Base-by-base conservation (phyloP, 163 green algal species). In the Chlorella variabilis region DNA sequence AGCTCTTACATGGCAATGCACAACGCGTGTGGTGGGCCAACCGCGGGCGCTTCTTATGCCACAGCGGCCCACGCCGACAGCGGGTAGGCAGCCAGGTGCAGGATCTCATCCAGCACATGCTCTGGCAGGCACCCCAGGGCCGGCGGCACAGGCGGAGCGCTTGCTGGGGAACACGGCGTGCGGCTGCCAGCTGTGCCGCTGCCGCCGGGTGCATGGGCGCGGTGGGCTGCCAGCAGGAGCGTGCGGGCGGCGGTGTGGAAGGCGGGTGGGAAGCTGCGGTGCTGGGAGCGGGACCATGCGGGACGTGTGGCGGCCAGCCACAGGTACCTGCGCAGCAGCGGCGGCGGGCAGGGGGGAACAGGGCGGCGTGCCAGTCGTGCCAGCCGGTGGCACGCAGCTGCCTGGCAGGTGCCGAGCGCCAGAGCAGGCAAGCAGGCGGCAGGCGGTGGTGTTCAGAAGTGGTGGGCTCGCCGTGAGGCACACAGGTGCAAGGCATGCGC, bases 221-320 rank as follows among this genome's bases (percentile, higher is more conserved):
- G 73, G 48, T 66, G 70, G 15, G 70, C 48, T 4, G 48, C 48
- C 48, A 80, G 73, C 54, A 71, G 54, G 36, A 80, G 56, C 13
- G 41, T 41, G 56, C 73, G 73, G 11, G 56, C 38, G 2, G 73
- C 73, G 4, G 18, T 18, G 21, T 39, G 73, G 23, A 80, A 42
- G 15, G 73, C 39, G 6, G 56, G 54, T 18, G 73, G 73, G 56
- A 71, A 80, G 73, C 56, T 15, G 36, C 1, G 1, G 27, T 58
- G 36, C 1, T 20, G 8, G 17, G 54, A 1, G 3, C 1, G 54
- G 2, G n/a, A 54, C 73, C 73, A 80, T 2, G 39, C 7, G 25
- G 73, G 27, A 2, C 9, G 39, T 6, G 73, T 59, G 38, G 33
- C 29, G 29, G 73, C 54, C 56, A 80, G 36, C 36, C 36, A 58